Percentiles rank a stretch among this genome's conserved stretches.
Evolutionary conservation across 495 filamentous ascomycete genomes (phyloP).

Genomic region (Penicillium paradoxum): DNA sequence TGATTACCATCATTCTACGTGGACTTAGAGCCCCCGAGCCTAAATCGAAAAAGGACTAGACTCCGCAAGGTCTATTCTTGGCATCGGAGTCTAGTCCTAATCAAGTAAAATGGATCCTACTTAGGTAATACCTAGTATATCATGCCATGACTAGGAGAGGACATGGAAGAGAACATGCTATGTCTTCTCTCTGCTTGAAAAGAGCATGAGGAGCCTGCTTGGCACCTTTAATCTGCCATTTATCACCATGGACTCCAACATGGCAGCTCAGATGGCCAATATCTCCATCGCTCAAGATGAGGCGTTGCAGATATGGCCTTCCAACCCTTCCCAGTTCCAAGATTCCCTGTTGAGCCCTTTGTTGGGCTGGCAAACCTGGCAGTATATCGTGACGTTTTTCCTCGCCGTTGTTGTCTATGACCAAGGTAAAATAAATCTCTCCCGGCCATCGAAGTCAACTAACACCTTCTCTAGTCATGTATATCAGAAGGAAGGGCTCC

Average conservation of each 20-base stretch:
- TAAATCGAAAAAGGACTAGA: constrained; percentile 20
- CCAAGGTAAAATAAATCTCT: constrained; percentile 19
- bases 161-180: neutral
- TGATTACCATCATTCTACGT: neutral
- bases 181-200: neutral
- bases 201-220: neutral
- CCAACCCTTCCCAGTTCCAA: neutral
- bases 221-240: neutral
- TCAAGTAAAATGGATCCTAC: constrained; percentile 1
- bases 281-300: constrained; percentile 7
- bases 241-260: neutral
- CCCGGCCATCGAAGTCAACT: neutral
- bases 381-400: constrained; percentile 24
- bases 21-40: neutral
- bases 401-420: constrained; percentile 29
- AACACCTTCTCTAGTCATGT: constrained; percentile 54
- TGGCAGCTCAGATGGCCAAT: constrained; percentile 12
- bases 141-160: neutral
- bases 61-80: constrained; percentile 11
- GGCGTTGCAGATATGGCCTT: constrained; percentile 1
- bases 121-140: too few species aligned
- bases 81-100: constrained; percentile 26
- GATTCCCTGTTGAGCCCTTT: neutral
- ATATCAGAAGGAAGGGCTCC: constrained; percentile 72
- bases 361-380: constrained; percentile 21